Percentiles rank a stretch among this genome's conserved stretches.
Conservation (phyloP, 495 filamentous ascomycete species). For the Zalerion maritima region DNA sequence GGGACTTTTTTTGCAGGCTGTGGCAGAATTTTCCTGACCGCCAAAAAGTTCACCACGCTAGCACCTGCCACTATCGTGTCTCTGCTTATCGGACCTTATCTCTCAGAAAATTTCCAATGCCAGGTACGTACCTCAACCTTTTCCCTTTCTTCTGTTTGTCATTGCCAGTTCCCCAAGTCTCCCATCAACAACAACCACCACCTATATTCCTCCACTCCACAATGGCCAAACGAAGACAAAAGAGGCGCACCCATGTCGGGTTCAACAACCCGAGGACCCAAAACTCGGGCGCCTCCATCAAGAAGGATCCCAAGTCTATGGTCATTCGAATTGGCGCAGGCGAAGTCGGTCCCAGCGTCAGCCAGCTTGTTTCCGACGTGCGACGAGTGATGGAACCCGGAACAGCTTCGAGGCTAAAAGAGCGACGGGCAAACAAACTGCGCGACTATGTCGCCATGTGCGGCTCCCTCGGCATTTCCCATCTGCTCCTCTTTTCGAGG, state of each 20-base stretch:
- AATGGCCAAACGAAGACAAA: conserved; percentile 73
- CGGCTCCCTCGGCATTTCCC: conserved; percentile 83
- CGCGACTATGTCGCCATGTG: conserved; percentile 93
- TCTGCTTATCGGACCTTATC: no score
- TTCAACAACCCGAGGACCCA: conserved; percentile 46
- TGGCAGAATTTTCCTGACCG: no score
- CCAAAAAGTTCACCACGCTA: no score
- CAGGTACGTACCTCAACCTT: no score
- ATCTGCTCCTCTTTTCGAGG: conserved; percentile 87
- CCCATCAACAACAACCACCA: not conserved
- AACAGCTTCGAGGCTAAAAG: conserved; percentile 74
- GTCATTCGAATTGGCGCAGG: conserved; percentile 92
- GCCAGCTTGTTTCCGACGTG: conserved; percentile 83
- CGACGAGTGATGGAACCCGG: conserved; percentile 89
- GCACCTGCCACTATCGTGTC: no score
- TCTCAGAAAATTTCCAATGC: no score
- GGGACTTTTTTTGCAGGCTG: no score
- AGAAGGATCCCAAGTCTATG: conserved; percentile 88
- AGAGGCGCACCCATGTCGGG: conserved; percentile 76
- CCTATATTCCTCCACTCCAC: conserved; percentile 4
- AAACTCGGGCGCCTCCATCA: conserved; percentile 20
- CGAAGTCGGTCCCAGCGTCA: conserved; percentile 82
- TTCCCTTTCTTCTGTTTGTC: conserved; percentile 5
- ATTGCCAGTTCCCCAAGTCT: conserved; percentile 1
- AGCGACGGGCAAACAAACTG: conserved; percentile 78